Evolutionary conservation across 2,329 filamentous ascomycete species (phyloP), one percentile per base, ranked within the genome.

Genomic region (Calonectria pauciramosa): DNA sequence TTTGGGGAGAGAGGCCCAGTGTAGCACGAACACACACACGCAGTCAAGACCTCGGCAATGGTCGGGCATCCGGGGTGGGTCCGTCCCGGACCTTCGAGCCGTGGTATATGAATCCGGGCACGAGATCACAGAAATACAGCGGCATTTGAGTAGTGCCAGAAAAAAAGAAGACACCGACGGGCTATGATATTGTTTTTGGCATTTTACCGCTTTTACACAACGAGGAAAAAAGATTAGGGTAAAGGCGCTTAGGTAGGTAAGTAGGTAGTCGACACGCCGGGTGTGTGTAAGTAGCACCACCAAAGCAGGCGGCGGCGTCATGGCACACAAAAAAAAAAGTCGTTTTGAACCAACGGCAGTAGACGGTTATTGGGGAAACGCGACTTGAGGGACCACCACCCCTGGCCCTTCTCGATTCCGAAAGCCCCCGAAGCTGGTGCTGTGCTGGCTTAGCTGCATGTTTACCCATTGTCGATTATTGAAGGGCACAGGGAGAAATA

Each of bases 11-110:
- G 34, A 36, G 34, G 30, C 30, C 30, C 30, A 32, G 30, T 32
- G 30, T 32, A 32, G 30, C 30, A 32, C 30, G 8, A 32, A 32
- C 30, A 32, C 30, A 32, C 30, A 32, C 30, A 32, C 30, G 7
- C 41, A 18, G 38, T 11, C 54, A 65, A 47, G 64, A 72, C 70
- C 70, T 72, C 70, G 70, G 54, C 54, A 68, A 68, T 63, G 64
- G 63, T 63, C 70, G 70, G 70, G 44, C 70, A 51, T 72, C 70
- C 70, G 70, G 70, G 70, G 70, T 54, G 70, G 70, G 70, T 68
- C 64, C 26, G 9, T 52, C 36, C 44, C 64, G 59, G 60, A 20
- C 23, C 41, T 47, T 7, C 32, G 52, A 68, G 60, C 59, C 51
- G 51, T 68, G 52, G 51, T 56, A 26, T 32, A 60, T 16, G n/a